Conservation (phyloP, 2,329 filamentous ascomycete species). For the Colletotrichum sp. region DNA sequence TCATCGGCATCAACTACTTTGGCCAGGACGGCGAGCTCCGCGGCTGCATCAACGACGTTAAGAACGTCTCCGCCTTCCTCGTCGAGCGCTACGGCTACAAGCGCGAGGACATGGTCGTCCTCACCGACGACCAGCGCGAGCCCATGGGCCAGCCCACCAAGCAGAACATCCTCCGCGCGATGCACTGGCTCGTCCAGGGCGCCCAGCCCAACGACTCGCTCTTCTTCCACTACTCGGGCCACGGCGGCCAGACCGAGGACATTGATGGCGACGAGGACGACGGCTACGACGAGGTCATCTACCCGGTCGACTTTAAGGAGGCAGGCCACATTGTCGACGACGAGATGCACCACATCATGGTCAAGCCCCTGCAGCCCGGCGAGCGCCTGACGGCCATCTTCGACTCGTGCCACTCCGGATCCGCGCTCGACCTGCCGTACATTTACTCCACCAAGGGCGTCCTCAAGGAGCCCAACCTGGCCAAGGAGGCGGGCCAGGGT, state of each 20-base stretch:
- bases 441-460: constrained; percentile 82
- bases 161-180: constrained; percentile 74
- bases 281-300: constrained; percentile 80
- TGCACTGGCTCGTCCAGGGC: constrained; percentile 76
- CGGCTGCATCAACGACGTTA: constrained; percentile 82
- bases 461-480: constrained; percentile 81
- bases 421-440: constrained; percentile 78
- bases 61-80: constrained; percentile 76
- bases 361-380: constrained; percentile 77
- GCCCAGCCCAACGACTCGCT: constrained; percentile 77
- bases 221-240: constrained; percentile 80
- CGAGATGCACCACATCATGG: constrained; percentile 79
- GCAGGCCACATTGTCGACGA: constrained; percentile 80
- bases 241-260: constrained; percentile 78
- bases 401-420: constrained; percentile 81
- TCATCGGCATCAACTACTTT: constrained; percentile 85
- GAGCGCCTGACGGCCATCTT: constrained; percentile 86
- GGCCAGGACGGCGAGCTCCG: constrained; percentile 73
- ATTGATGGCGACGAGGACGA: constrained; percentile 78
- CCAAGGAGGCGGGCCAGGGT: constrained; percentile 78
- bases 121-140: constrained; percentile 77
- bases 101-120: constrained; percentile 79
- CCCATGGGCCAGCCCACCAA: constrained; percentile 76
- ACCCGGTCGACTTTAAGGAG: constrained; percentile 73
- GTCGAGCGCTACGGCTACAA: constrained; percentile 73